Base-by-base conservation (phyloP, 2,329 filamentous ascomycete species). In the Penicillium hordei region DNA sequence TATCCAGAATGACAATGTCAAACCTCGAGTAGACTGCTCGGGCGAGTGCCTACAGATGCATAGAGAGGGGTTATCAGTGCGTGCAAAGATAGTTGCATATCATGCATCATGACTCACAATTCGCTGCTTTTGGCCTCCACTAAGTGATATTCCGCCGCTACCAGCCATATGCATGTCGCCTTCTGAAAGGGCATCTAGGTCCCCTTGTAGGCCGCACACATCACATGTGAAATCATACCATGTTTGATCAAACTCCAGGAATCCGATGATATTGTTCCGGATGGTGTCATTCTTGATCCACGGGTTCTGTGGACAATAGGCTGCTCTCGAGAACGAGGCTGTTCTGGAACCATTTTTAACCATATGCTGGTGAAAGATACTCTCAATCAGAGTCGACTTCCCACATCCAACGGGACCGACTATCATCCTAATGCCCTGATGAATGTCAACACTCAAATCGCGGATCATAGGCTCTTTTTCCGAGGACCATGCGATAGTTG, bases 241-340 rank as follows among this genome's bases (percentile, higher is more conserved):
- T n/a, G 50, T 46, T 23, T 58, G 33, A n/a, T 68, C 60, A n/a
- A 60, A 64, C 33, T 57, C 55, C 19, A 89, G 90, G 12, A 91
- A 90, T 68, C 95, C 95, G 0, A 89, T 76, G 56, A 95, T 93
- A 68, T 95, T 95, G 36, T 93, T 84, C 60, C 85, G 85, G 8
- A 95, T 83, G 0, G 87, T 90, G 0, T 89, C 83, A 68, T 95
- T 95, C 70, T 94, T 90, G 52, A 95, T 94, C 91, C 91, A 95
- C 0, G 91, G 89, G 68, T 92, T 93, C 70, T 95, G 91, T 0
- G 91, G 91, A 61, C 91, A 95, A 66, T 49, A 63, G n/a, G 61
- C 57, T 1, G 48, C 45, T 27, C 34, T 45, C 17, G 52, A 46
- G 17, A 44, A 57, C 5, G 36, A 27, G 13, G 42, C 49, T 39